These are phyloP conservation scores for Lavandula angustifolia DNA, from an alignment of 257 asterid genomes.

Conservation along the genomic window DNA sequence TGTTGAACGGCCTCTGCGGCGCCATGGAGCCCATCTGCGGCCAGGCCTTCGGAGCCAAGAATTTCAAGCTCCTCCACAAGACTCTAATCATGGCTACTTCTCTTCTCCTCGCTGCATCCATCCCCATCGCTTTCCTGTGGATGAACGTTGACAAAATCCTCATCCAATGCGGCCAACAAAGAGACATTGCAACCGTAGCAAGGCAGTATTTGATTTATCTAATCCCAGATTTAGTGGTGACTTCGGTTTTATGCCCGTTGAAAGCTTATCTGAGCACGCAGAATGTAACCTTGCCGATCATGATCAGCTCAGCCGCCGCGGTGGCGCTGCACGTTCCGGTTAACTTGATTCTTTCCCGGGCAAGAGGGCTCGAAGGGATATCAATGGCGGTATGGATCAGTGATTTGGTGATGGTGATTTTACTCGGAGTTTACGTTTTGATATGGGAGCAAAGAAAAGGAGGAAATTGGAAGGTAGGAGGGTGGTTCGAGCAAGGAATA, in stretches of 20 bases:
- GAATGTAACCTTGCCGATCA: conserved; percentile 61
- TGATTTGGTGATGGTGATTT: conserved; percentile 42
- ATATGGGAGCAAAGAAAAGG: conserved; percentile 44
- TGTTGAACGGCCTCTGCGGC: conserved; percentile 67
- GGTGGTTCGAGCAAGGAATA: conserved; percentile 66
- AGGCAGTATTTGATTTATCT: conserved; percentile 54
- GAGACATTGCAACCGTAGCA: conserved; percentile 61
- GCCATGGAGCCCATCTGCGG: conserved; percentile 98
- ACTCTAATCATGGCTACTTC: conserved; percentile 63
- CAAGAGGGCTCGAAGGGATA: conserved; percentile 65
- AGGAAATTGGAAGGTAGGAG: conserved; percentile 61
- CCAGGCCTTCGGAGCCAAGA: conserved; percentile 85
- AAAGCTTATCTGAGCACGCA: conserved; percentile 74
- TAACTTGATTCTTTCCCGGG: conserved; percentile 51
- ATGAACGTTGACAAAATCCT: conserved; percentile 71
- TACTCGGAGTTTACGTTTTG: conserved; percentile 46
- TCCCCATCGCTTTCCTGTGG: conserved; percentile 74
- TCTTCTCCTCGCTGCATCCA: conserved; percentile 43
- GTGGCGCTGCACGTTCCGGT: conserved; percentile 61
- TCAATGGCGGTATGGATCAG: conserved; percentile 85
- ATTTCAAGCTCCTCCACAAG: conserved; percentile 72
- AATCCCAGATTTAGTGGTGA: conserved; percentile 66
- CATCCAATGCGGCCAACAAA: conserved; percentile 61
- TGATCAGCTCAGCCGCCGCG: conserved; percentile 66
- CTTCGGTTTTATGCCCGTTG: conserved; percentile 66